Conservation (phyloP, 306 rosid species). For the Hylodesmum podocarpum region DNA sequence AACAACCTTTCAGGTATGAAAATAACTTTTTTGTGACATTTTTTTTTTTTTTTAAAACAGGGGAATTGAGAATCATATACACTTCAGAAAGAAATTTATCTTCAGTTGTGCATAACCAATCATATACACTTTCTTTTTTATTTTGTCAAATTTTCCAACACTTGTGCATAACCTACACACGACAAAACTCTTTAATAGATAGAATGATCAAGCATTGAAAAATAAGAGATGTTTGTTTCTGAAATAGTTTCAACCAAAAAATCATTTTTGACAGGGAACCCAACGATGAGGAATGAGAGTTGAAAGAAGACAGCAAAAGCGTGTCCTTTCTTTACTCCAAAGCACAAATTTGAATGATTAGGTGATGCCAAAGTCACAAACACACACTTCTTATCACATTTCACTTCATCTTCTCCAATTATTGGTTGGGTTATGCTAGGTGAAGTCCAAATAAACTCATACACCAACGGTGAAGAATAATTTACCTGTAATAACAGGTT, state of each 20-base stretch:
- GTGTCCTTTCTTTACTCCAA: not conserved
- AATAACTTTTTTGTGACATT: not conserved
- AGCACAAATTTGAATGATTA: not conserved
- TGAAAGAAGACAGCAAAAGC: not conserved
- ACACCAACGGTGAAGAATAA: not conserved
- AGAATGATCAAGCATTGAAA: not conserved
- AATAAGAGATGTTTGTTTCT: not conserved
- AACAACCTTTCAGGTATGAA: not conserved
- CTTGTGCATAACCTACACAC: not conserved
- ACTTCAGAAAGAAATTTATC: not conserved
- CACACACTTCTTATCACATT: not conserved
- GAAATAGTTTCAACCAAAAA: slow-evolving; percentile 6
- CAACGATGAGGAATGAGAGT: slow-evolving; percentile 26
- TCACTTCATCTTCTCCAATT: not conserved
- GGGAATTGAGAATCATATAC: not conserved
- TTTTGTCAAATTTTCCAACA: not conserved
- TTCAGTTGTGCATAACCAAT: not conserved
- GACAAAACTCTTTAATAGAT: not conserved
- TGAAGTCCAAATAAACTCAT: not conserved
- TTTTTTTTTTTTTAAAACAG: not conserved
- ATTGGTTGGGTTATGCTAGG: not conserved
- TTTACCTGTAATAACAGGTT: not conserved
- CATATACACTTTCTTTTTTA: no score
- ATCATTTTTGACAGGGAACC: not conserved
- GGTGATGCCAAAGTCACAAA: not conserved